Base-by-base conservation (phyloP, 148 eudicot genomes). In the Vaccinium vitisidaea region DNA sequence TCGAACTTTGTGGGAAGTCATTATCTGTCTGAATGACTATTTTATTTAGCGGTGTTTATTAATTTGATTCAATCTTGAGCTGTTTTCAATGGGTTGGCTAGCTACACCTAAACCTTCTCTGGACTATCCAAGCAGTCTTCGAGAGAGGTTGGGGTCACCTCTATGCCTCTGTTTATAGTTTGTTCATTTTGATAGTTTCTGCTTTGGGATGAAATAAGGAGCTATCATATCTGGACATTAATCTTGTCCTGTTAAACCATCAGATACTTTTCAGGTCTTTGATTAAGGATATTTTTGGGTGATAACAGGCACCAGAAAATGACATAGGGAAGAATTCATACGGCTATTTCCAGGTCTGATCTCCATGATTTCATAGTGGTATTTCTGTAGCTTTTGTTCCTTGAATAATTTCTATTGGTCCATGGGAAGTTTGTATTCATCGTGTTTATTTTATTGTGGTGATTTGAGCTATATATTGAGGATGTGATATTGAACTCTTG, bases 301-400 rank as follows among this genome's bases (percentile, higher is more conserved):
- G 83, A 61, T 84, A 39, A 82, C 90, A 96, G 99, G 88, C 96
- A 75, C 98, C 99, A 56, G 98, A 91, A 81, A 97, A 97, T 88
- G 99, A 97, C 88, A 90, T 97, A 80, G 99, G 99, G 83, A 97
- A 97, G 91, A 94, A 85, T 89, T 97, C 99, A 46, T 97, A 88
- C 87, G 92, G 93, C 86, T 97, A 97, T 90, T 93, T 92, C 84
- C 98, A 93, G 99, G 99, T 95, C 79, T 71, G 88, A 54, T 87
- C 39, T 79, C 75, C 43, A 30, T 32, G 12, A 25, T 21, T n/a
- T 49, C 48, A 75, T 67, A 61, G 19, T 55, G 39, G 54, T 9
- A 6, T 61, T 48, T 53, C 27, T 27, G 16, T 15, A 46, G 83
- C 21, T 55, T 46, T 48, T 48, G 56, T n/a, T 81, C 25, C 83